These are phyloP conservation scores for Circinella umbellata DNA, from an alignment of 371 early-diverging fungal species.

Conservation along the genomic window DNA sequence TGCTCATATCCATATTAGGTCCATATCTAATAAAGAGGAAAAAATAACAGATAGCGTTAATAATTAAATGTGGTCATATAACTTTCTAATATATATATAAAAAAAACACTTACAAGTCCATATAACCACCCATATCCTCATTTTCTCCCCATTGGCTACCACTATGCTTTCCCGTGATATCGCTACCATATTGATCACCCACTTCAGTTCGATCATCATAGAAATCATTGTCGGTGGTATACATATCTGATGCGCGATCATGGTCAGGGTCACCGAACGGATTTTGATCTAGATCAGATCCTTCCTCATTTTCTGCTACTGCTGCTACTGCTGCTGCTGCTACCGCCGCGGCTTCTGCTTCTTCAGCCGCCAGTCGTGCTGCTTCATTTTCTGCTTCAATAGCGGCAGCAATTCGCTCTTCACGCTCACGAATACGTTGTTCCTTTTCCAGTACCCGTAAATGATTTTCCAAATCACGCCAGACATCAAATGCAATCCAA, in stretches of 20 bases:
- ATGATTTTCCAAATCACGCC: slow-evolving; percentile 79
- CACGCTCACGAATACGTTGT: slow-evolving; percentile 39
- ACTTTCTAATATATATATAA: no score
- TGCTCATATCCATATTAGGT: slow-evolving; percentile 46
- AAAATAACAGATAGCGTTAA: neutral
- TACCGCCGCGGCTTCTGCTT: slow-evolving; percentile 28
- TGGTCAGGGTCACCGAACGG: slow-evolving; percentile 32
- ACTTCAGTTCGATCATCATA: slow-evolving; percentile 35
- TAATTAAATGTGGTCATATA: no score
- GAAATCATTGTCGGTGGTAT: slow-evolving; percentile 25
- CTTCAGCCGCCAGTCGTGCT: slow-evolving; percentile 23
- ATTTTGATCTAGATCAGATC: slow-evolving; percentile 28
- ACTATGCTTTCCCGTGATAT: slow-evolving; percentile 18
- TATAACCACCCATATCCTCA: slow-evolving; percentile 20
- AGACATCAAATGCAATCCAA: slow-evolving; percentile 70
- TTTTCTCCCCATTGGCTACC: slow-evolving; percentile 41
- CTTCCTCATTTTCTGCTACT: slow-evolving; percentile 37
- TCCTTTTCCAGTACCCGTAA: slow-evolving; percentile 74
- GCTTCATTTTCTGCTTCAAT: slow-evolving; percentile 40
- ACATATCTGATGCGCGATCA: slow-evolving; percentile 34
- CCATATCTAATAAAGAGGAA: slow-evolving; percentile 23
- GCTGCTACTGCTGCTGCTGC: slow-evolving; percentile 42
- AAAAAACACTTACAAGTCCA: slow-evolving; percentile 26
- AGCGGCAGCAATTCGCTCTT: slow-evolving; percentile 36
- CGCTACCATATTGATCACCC: slow-evolving; percentile 13